Evolutionary conservation across 2,329 filamentous ascomycete species (phyloP), one percentile per base, ranked within the genome.

Genomic region (Diplodia seriata): DNA sequence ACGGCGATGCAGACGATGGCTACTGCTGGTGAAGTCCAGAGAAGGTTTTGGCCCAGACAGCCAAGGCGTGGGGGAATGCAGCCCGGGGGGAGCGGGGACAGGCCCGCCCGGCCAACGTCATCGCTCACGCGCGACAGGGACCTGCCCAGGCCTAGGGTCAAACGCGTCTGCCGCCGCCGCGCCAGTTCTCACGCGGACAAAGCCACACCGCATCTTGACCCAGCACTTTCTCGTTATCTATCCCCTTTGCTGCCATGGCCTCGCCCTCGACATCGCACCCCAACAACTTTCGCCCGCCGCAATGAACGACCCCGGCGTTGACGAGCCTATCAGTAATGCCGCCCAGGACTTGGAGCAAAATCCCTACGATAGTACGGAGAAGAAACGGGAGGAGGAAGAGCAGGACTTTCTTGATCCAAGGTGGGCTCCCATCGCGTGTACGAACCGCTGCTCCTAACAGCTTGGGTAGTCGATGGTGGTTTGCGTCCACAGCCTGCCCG

Each of bases 401-500:
- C 73, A 77, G 47, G 75, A 83, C 55, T 82, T 78, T 68, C 73
- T 81, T 8, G 79, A 82, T 67, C 83, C 81, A 56, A 81, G 79
- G 79, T 81, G 70, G 43, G 72, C 43, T 33, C 14, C 23, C 18
- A 31, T 31, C 3, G 11, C 6, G 20, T 23, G 11, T 20, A 18
- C 55, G 6, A 20, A 51, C 20, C 47, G 33, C 50, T 12, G 5
- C 20, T 29, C 11, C 63, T 66, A 26, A 66, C 38, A 5, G 26
- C 23, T 23, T 15, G n/a, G 14, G 7, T 54, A 83, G 81, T 72
- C 81, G 82, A 67, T 89, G 86, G 85, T 89, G 86, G 86, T 85
- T 88, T 72, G 85, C 86, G 2, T 86, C 84, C 23, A 88, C 86
- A 9, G 85, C 82, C 38, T 85, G 84, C 71, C 87, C 87, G 15